Base-by-base conservation (phyloP, 2,329 filamentous ascomycete genomes). In the Gnomoniopsis sp. region DNA sequence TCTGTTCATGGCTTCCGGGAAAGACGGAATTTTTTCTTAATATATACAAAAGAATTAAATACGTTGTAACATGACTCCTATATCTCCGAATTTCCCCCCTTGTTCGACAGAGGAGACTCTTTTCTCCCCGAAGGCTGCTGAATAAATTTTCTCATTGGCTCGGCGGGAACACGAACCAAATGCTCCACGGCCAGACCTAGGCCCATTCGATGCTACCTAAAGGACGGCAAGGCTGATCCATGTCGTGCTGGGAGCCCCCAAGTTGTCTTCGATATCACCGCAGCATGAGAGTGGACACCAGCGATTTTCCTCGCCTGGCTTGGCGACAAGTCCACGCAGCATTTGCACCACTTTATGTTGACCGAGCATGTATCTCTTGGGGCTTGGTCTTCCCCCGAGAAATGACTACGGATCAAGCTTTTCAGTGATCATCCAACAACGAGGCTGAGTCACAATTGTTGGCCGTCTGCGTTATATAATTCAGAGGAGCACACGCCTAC, bases 161-260 rank as follows among this genome's bases (percentile, higher is more conserved):
- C 36, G 36, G 36, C 19, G 17, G 1, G 3, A 7, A 44, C 17
- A 21, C 17, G 17, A 10, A 19, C n/a, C 41, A 10, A 7, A 44
- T 22, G 50, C 19, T 56, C 50, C 21, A 34, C 54, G 17, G 34
- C 33, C 44, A 34, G n/a, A 53, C 34, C 23, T 21, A 15, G 44
- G 49, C 4, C 23, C 50, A 36, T 38, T 15, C 36, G 14, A 41
- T 4, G 12, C 17, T n/a, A 14, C 14, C 36, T 14, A 11, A 11
- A 41, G 36, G 14, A 30, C 26, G 26, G 8, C 26, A 30, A 30
- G 36, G 17, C 36, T n/a, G 49, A 30, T 17, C 46, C 50, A 26
- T 49, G 34, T 19, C 19, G 3, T 49, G 56, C 56, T 49, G 56
- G 56, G 56, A 38, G 23, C 14, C 56, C 56, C 33, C 48, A 49